A percentile compares a stretch with the other conserved stretches of the same genome.
phyloP scores from a whole-genome alignment of 148 eudicot species.

The Chenopodium suecicum region DNA sequence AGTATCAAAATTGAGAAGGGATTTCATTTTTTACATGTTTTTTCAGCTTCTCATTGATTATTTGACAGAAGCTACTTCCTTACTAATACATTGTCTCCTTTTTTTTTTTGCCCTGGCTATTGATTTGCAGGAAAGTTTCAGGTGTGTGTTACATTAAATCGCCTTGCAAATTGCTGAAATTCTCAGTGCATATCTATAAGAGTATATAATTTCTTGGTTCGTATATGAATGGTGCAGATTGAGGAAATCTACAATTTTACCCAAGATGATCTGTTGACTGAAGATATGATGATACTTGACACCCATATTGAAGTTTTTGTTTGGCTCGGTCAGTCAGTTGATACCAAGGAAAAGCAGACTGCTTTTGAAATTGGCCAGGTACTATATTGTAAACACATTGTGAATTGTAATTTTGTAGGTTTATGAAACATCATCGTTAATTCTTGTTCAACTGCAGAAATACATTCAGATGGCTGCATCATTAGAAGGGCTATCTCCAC shows the following conservation, averaged over 20 bases:
- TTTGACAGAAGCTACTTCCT: background rate
- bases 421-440: background rate
- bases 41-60: background rate
- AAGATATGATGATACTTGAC: constrained; percentile 90
- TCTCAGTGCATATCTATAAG: background rate
- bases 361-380: constrained; percentile 95
- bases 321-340: constrained; percentile 96
- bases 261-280: constrained; percentile 96
- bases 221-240: constrained; percentile 44
- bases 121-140: constrained; percentile 77
- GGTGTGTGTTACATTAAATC: constrained; percentile 42
- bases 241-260: constrained; percentile 92
- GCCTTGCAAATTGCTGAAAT: constrained; percentile 1
- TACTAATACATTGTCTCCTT: background rate
- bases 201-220: background rate
- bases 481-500: constrained; percentile 73
- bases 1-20: background rate
- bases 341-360: constrained; percentile 79
- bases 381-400: constrained; percentile 16
- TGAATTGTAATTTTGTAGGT: background rate
- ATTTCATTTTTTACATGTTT: background rate
- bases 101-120: constrained; percentile 26
- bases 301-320: constrained; percentile 91
- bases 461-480: constrained; percentile 74
- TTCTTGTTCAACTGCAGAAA: constrained; percentile 53